These are phyloP conservation scores for Globisporangium cystogenes DNA, from an alignment of 352 stramenopile species.

Conservation along the genomic window DNA sequence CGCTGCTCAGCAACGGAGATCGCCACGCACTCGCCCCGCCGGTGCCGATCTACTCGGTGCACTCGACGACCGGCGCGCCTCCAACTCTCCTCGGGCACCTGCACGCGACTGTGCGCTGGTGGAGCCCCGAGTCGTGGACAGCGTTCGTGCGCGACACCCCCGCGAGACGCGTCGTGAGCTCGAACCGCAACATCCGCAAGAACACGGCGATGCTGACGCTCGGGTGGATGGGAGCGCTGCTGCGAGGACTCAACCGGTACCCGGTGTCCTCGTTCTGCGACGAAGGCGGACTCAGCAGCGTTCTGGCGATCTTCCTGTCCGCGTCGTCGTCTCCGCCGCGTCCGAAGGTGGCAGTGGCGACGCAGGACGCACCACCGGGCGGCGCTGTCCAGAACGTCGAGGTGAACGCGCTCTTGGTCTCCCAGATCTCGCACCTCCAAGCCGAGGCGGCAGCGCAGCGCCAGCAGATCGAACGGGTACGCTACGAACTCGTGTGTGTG, in stretches of 20 bases:
- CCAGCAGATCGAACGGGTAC: conserved; percentile 30
- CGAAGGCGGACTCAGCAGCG: conserved; percentile 49
- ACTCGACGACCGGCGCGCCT: background rate
- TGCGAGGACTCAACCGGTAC: conserved; percentile 65
- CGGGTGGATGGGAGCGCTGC: conserved; percentile 60
- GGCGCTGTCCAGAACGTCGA: background rate
- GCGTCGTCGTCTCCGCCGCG: background rate
- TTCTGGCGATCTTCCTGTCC: conserved; percentile 34
- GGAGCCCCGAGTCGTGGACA: conserved; percentile 36
- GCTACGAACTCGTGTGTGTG: background rate
- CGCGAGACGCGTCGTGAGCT: conserved; percentile 53
- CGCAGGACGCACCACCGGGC: background rate
- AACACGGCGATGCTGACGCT: conserved; percentile 21
- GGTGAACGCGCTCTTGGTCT: conserved; percentile 17
- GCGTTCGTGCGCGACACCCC: conserved; percentile 27
- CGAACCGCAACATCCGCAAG: conserved; percentile 40
- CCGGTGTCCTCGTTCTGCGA: conserved; percentile 72
- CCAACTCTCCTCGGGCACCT: conserved; percentile 19
- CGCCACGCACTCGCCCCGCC: conserved; percentile 1
- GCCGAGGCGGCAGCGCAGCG: conserved; percentile 41
- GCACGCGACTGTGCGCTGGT: conserved; percentile 31
- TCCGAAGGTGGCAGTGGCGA: conserved; percentile 5
- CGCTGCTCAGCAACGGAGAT: background rate
- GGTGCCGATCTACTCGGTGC: conserved; percentile 4
- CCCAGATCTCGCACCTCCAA: conserved; percentile 46